Evolutionary conservation across 2,329 filamentous ascomycete genomes (phyloP), one percentile per base, ranked within the genome.

Genomic region (Colletotrichum tabaci): DNA sequence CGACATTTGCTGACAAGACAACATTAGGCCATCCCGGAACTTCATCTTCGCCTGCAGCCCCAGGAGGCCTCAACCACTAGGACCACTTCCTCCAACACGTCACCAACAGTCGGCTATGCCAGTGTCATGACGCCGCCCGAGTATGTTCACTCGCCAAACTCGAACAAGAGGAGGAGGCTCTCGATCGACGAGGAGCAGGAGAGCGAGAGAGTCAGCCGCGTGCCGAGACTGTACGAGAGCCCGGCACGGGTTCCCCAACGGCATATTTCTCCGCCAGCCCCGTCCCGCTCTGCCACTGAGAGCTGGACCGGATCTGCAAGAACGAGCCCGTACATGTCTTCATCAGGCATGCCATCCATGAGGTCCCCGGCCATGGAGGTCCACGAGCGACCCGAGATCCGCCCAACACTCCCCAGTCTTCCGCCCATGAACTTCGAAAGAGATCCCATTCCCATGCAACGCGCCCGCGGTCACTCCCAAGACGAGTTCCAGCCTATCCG

Each of bases 131-230:
- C 82, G 50, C 82, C 84, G 4, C 83, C 86, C 12, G 84, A 87
- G 67, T 89, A 89, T 74, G 77, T 85, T 15, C 82, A 87, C 77
- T 88, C 87, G 40, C 83, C 87, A 35, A 83, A 76, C 72, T 77
- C 79, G n/a, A 82, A 79, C 76, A 89, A 88, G 79, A 83, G 86
- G 71, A 84, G 84, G 74, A 82, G 86, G 21, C 74, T 84, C 9
- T 85, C 84, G 2, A 77, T 81, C 62, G 85, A 86, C 4, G 79
- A 82, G 23, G 83, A 84, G 35, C 77, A 76, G 42, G 83, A 85
- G 38, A 71, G 49, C 8, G 81, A 85, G 65, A 80, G 83, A 56
- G 79, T 78, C 4, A 85, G 82, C 73, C 85, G 84, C 52, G 79
- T 88, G 16, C 87, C 87, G 38, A 82, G 87, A 47, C 78, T 85